Conservation (phyloP, 148 eudicot genomes). For the Rhododendron griersonianum region DNA sequence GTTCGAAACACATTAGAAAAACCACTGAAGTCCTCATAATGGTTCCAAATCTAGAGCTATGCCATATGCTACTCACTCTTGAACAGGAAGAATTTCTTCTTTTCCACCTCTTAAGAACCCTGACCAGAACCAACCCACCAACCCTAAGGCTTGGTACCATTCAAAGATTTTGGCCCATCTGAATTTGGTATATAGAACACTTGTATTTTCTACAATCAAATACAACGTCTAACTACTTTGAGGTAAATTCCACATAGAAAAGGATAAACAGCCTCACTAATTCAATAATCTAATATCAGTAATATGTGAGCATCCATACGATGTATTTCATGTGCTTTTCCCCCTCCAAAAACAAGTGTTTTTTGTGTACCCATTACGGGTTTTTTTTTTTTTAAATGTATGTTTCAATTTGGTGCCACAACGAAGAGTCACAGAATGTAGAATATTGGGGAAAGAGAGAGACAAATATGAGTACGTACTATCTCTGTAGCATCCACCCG, state of each 20-base stretch:
- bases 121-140: neutral
- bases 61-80: neutral
- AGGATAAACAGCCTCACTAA: neutral
- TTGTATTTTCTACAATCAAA: neutral
- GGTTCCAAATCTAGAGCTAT: neutral
- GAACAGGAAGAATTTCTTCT: neutral
- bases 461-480: slow-evolving; percentile 32
- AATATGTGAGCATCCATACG: neutral
- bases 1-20: too few relatives aligned
- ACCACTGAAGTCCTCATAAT: neutral
- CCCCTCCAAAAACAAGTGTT: neutral
- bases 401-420: neutral
- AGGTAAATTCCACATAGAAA: neutral
- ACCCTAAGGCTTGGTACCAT: neutral
- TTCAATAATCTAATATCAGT: neutral
- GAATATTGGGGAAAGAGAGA: neutral
- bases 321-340: neutral
- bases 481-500: slow-evolving; percentile 98
- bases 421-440: neutral
- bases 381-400: neutral
- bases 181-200: neutral
- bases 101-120: neutral
- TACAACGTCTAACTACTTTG: neutral
- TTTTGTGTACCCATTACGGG: neutral
- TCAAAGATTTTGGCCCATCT: neutral